Conservation (phyloP, 352 stramenopile genomes). For the Phytophthora fragariaefolia region DNA sequence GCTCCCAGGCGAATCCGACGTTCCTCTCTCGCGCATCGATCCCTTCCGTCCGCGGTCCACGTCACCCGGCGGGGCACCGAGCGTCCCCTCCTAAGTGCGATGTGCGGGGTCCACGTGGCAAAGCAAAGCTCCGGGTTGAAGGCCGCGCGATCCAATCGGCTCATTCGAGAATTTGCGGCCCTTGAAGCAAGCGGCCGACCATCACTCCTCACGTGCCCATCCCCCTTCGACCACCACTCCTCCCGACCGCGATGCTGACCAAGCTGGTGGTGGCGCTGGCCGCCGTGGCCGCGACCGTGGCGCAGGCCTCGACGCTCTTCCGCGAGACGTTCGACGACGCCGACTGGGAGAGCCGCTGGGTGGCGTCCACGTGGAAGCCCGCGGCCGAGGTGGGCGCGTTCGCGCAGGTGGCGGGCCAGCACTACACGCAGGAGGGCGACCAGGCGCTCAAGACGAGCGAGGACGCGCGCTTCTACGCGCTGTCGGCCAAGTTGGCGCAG, state of each 20-base stretch:
- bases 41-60: slow-evolving; percentile 23
- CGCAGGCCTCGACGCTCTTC: slow-evolving; percentile 90
- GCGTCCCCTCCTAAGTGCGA: no score
- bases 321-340: slow-evolving; percentile 94
- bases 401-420: slow-evolving; percentile 93
- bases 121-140: slow-evolving; percentile 31
- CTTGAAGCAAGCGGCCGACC: slow-evolving; percentile 24
- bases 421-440: slow-evolving; percentile 89
- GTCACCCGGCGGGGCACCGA: no score
- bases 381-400: slow-evolving; percentile 94
- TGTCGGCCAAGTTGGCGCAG: slow-evolving; percentile 93
- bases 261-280: slow-evolving; percentile 67
- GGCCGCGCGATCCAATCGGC: slow-evolving; percentile 2
- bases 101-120: slow-evolving; percentile 46
- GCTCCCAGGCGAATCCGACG: no score
- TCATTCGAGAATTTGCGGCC: slow-evolving; percentile 44
- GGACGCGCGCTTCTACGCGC: slow-evolving; percentile 98
- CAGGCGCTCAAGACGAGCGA: slow-evolving; percentile 96
- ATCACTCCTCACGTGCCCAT: no score
- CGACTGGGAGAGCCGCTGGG: slow-evolving; percentile 74
- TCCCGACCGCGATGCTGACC: slow-evolving; percentile 57
- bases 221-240: slow-evolving; percentile 27
- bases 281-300: slow-evolving; percentile 56
- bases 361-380: slow-evolving; percentile 96
- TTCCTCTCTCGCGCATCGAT: no score